Conservation (phyloP, 2,329 filamentous ascomycete species). For the Pseudonectria buxi region DNA sequence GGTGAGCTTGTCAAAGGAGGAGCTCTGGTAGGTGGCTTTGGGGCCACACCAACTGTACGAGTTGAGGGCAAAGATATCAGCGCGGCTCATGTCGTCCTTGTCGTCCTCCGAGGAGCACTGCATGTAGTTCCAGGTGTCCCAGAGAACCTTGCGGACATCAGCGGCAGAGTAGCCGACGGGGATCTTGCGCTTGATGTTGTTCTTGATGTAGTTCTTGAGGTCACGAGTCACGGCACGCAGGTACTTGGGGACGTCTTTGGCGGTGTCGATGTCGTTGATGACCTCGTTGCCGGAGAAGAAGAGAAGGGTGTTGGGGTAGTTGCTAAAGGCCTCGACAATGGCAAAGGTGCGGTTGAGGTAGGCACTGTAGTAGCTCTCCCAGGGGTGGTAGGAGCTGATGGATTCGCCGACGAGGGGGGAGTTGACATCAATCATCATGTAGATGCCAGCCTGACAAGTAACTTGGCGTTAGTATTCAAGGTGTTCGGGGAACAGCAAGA, state of each 20-base stretch:
- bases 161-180: constrained; percentile 77
- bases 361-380: constrained; percentile 50
- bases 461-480: constrained; percentile 1
- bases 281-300: constrained; percentile 80
- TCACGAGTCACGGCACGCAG: constrained; percentile 69
- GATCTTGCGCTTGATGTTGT: constrained; percentile 59
- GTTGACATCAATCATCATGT: constrained; percentile 64
- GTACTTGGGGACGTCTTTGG: constrained; percentile 59
- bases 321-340: constrained; percentile 60
- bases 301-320: constrained; percentile 59
- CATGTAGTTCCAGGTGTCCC: constrained; percentile 71
- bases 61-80: constrained; percentile 73
- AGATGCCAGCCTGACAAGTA: constrained; percentile 49
- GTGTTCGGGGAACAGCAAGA: no score
- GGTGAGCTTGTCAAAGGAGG: constrained; percentile 58
- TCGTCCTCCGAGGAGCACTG: constrained; percentile 55
- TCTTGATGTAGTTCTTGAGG: constrained; percentile 73
- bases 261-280: constrained; percentile 59
- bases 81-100: constrained; percentile 53
- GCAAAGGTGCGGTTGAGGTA: constrained; percentile 63
- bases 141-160: constrained; percentile 65
- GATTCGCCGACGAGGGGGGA: constrained; percentile 54
- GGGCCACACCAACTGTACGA: constrained; percentile 62
- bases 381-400: constrained; percentile 48
- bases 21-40: constrained; percentile 54